Evolutionary conservation across 2,329 filamentous ascomycete genomes (phyloP).

Genomic region (Beauveria varroae): DNA sequence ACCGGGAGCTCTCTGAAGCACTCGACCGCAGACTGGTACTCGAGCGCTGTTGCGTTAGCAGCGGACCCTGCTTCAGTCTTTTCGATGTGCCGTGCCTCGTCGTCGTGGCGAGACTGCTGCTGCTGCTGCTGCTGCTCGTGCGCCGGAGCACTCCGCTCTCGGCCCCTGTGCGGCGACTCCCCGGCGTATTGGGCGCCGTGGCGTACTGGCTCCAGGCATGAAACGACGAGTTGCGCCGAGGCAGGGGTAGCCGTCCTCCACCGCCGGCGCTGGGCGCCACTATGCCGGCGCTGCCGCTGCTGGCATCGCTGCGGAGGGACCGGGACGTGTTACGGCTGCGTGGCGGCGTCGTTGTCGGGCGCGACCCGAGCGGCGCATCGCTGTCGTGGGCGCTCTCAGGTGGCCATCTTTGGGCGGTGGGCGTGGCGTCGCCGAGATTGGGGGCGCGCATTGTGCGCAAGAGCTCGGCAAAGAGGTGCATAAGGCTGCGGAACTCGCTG

Average conservation of each 20-base stretch:
- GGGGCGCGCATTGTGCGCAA: conserved; percentile 67
- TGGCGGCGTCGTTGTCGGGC: conserved; percentile 36
- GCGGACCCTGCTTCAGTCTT: conserved; percentile 29
- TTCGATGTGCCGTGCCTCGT: background rate
- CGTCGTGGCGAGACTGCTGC: conserved; percentile 33
- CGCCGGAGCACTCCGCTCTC: conserved; percentile 27
- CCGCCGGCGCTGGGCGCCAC: background rate
- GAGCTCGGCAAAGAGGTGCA: conserved; percentile 77
- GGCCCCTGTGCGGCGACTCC: conserved; percentile 30
- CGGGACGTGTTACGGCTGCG: conserved; percentile 22
- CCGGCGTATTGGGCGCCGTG: conserved; percentile 48
- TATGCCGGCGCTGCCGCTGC: background rate
- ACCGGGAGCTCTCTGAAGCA: conserved; percentile 30
- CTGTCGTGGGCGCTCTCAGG: conserved; percentile 37
- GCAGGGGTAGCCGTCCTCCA: conserved; percentile 16
- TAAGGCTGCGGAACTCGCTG: conserved; percentile 64
- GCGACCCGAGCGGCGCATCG: conserved; percentile 36
- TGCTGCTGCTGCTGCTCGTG: conserved; percentile 24
- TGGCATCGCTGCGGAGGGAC: conserved; percentile 23
- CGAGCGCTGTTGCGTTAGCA: conserved; percentile 32
- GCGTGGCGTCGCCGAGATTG: conserved; percentile 30
- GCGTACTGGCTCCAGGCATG: conserved; percentile 38
- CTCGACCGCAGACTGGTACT: conserved; percentile 32
- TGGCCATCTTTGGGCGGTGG: conserved; percentile 12
- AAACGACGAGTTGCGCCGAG: conserved; percentile 33